Base-by-base conservation (phyloP, 78 protist genomes). In the Neovahlkampfia damariscottae region DNA sequence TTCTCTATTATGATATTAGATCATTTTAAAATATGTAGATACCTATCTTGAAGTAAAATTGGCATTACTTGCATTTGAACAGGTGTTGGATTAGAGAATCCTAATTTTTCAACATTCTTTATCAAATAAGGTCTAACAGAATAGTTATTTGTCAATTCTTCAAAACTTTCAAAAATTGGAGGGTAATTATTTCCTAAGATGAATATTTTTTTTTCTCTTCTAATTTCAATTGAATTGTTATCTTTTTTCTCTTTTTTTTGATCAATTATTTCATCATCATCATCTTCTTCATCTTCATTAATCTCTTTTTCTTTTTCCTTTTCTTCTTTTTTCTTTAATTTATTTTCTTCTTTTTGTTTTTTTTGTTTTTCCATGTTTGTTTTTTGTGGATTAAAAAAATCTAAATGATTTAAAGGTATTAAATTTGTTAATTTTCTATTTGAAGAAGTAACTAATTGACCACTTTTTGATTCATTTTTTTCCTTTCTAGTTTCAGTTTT, bases 41-140 rank as follows among this genome's bases (percentile, higher is more conserved):
- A n/a, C n/a, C n/a, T n/a, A n/a, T n/a, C n/a, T 5, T 3, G 76
- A n/a, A 89, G 8, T 38, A 93, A 9, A 3, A 41, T 39, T 2
- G 88, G 88, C 0, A 84, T 35, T 5, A 19, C 82, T 70, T 78
- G 81, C 85, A 82, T 80, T 74, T 82, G 86, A 32, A 82, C 72
- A 2, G 83, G 83, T 4, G 83, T 82, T 28, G 79, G 86, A 38
- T 19, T 19, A 19, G 72, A 30, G 19, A 30, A 19, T 19, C 62
- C 34, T n/a, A n/a, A 50, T 19, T 19, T 19, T 50, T n/a, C n/a
- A n/a, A 50, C 19, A 19, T 50, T 50, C 34, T 50, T 50, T 19
- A 50, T 50, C 34, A 50, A 19, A 19, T 50, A 50, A 50, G 19
- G 34, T 50, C 62, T 50, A 50, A 50, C 19, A 19, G 19, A n/a